Conservation (phyloP, 1,284 basidiomycete genomes). For the Leccinum fuscescens region DNA sequence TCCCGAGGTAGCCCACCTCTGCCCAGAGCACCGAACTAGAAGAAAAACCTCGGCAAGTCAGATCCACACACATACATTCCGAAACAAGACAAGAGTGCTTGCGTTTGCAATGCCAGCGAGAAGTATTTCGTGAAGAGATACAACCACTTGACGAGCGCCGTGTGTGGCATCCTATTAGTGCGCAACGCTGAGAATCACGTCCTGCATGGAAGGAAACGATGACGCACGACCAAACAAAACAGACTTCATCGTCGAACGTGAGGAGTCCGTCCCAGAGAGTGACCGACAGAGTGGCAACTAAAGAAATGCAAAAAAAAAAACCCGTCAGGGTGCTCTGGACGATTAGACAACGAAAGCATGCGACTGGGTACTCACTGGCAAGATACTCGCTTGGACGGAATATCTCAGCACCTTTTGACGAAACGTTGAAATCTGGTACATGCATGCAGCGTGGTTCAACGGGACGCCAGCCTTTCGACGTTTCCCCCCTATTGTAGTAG, state of each 20-base stretch:
- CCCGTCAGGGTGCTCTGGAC: not conserved
- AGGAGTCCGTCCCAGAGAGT: slow-evolving; percentile 18
- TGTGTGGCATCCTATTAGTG: slow-evolving; percentile 15
- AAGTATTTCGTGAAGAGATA: slow-evolving; percentile 23
- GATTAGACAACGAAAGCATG: not conserved
- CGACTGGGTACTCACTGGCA: not conserved
- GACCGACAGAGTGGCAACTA: not conserved
- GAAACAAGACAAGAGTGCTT: not conserved
- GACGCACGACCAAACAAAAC: slow-evolving; percentile 18
- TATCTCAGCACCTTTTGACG: not conserved
- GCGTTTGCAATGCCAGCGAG: slow-evolving; percentile 17
- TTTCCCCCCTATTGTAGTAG: not conserved
- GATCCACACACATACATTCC: not conserved
- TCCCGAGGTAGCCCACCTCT: slow-evolving; percentile 10
- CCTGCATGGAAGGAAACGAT: not conserved
- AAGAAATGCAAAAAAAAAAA: not conserved
- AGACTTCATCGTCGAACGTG: slow-evolving; percentile 14
- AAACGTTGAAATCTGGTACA: not conserved
- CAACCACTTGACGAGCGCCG: slow-evolving; percentile 22
- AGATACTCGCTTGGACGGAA: not conserved
- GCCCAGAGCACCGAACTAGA: slow-evolving; percentile 11
- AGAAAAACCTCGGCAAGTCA: slow-evolving; percentile 1
- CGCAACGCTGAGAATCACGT: not conserved
- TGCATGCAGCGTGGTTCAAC: not conserved
- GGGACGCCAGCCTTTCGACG: not conserved